A percentile compares a stretch with the other conserved stretches of the same genome.
Conservation (phyloP, 2,329 filamentous ascomycete species). For the Penicillium sp. region DNA sequence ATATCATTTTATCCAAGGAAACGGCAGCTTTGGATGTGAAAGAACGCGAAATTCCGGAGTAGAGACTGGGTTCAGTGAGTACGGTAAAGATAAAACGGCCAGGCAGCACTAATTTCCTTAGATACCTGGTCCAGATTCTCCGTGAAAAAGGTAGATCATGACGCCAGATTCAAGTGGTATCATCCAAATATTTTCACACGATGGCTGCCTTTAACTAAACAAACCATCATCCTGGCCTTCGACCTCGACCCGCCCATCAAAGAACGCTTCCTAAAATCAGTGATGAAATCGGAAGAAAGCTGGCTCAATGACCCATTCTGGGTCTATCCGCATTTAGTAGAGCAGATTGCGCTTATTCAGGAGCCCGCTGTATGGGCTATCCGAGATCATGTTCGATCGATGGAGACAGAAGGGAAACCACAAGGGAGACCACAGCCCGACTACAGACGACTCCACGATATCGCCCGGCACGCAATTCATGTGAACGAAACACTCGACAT, state of each 20-base stretch:
- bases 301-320: constrained; percentile 17
- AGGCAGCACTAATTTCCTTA: background rate
- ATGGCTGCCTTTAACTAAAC: constrained; percentile 12
- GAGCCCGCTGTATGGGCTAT: constrained; percentile 24
- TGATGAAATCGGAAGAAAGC: background rate
- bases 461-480: constrained; percentile 28
- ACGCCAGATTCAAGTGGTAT: constrained; percentile 3
- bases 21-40: constrained; percentile 5
- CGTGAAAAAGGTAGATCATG: constrained; percentile 1
- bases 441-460: constrained; percentile 23
- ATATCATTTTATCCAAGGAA: background rate
- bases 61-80: constrained; percentile 3
- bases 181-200: constrained; percentile 7
- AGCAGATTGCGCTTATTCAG: constrained; percentile 18
- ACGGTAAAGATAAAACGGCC: background rate
- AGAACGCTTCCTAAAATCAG: background rate
- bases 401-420: constrained; percentile 16
- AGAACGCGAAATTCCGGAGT: background rate
- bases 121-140: constrained; percentile 7
- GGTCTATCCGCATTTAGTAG: constrained; percentile 10
- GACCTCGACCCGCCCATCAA: constrained; percentile 1
- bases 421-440: constrained; percentile 12
- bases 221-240: constrained; percentile 14
- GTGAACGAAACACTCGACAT: constrained; percentile 26
- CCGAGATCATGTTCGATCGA: constrained; percentile 19